Evolutionary conservation across 495 filamentous ascomycete genomes (phyloP).

Genomic region (Collariella sp.): DNA sequence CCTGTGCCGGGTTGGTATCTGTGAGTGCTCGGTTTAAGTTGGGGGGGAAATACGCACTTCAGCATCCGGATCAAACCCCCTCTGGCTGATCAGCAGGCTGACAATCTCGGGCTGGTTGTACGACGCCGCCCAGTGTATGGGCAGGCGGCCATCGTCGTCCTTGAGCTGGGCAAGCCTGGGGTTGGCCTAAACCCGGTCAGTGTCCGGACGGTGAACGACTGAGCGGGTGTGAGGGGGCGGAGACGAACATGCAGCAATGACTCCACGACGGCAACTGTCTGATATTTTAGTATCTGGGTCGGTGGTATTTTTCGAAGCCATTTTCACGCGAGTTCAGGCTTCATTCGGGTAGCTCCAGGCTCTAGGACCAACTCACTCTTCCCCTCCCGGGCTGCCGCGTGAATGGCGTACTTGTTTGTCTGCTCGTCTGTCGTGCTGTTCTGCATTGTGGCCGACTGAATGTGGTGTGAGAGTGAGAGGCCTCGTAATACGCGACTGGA

Average conservation of each 20-base stretch:
- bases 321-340: conserved; percentile 14
- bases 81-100: conserved; percentile 55
- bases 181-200: conserved; percentile 52
- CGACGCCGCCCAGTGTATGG: conserved; percentile 91
- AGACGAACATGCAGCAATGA: conserved; percentile 60
- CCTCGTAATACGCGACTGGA: neutral
- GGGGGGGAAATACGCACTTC: conserved; percentile 45
- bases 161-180: conserved; percentile 63
- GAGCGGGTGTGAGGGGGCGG: neutral
- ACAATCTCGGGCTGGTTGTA: conserved; percentile 72
- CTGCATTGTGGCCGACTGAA: neutral
- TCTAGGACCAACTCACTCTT: conserved; percentile 49
- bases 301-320: neutral
- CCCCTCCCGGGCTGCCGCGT: conserved; percentile 83
- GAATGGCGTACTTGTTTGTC: conserved; percentile 63
- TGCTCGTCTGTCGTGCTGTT: conserved; percentile 20
- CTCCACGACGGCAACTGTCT: conserved; percentile 54
- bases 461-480: neutral
- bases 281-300: neutral
- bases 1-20: conserved; percentile 41
- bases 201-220: neutral
- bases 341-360: too few species aligned
- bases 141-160: conserved; percentile 84
- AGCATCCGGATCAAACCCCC: conserved; percentile 79
- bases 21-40: neutral